Evolutionary conservation across 2,329 filamentous ascomycete species (phyloP).

Genomic region (Cryphonectria nitschkei): DNA sequence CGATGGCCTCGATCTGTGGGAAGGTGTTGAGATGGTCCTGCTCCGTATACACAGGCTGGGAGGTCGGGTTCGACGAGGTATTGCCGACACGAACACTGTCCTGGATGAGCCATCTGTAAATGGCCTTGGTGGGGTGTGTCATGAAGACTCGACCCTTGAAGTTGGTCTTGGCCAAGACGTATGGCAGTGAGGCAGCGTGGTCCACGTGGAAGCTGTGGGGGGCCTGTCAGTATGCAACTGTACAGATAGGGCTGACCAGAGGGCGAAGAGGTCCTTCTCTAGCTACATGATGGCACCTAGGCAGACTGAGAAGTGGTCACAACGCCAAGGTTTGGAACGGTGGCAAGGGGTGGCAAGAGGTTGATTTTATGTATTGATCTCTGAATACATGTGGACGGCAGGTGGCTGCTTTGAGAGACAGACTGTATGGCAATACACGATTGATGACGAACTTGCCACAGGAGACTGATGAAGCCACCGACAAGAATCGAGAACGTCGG

Average conservation of each 20-base stretch:
- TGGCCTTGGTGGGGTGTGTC: constrained; percentile 98
- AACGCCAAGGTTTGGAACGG: constrained; percentile 26
- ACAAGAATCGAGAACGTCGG: constrained; percentile 21
- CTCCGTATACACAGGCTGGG: constrained; percentile 89
- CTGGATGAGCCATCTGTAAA: constrained; percentile 99
- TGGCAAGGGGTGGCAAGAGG: constrained; percentile 28
- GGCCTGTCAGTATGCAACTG: constrained; percentile 31
- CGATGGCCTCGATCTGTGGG: constrained; percentile 92
- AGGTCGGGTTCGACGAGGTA: constrained; percentile 63
- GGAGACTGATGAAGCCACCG: constrained; percentile 8
- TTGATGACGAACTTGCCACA: neutral
- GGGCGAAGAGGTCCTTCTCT: constrained; percentile 7
- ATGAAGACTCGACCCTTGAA: constrained; percentile 97
- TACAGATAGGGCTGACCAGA: neutral
- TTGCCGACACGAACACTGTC: constrained; percentile 91
- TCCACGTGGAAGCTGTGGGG: constrained; percentile 87
- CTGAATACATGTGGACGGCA: constrained; percentile 32
- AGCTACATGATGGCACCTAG: constrained; percentile 24
- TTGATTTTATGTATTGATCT: constrained; percentile 35
- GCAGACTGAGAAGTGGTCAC: constrained; percentile 23
- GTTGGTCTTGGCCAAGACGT: constrained; percentile 96
- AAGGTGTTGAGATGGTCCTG: constrained; percentile 94
- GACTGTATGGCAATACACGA: constrained; percentile 7
- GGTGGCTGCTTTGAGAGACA: constrained; percentile 1
- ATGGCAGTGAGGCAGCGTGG: constrained; percentile 97